Percentiles rank a stretch among this genome's conserved stretches.
These are phyloP conservation scores for Pseudoneurospora amorphoporcata DNA, from an alignment of 495 filamentous ascomycete genomes.

Conservation along the genomic window DNA sequence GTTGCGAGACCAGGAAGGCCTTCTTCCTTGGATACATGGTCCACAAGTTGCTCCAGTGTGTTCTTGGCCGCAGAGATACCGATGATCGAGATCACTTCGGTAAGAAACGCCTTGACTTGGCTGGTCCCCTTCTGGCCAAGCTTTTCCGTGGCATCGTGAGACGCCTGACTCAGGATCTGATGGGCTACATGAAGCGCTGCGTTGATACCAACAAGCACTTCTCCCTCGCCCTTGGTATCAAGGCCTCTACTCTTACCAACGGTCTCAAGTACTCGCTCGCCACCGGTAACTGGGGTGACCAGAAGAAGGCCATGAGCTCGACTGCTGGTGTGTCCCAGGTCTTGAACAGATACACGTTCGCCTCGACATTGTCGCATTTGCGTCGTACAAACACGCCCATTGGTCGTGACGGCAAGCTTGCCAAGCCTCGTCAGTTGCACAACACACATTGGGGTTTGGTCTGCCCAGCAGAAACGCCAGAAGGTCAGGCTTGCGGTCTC, in stretches of 20 bases:
- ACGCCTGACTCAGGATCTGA: constrained; percentile 79
- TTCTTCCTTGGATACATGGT: constrained; percentile 99
- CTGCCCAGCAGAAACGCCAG: constrained; percentile 93
- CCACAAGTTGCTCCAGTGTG: constrained; percentile 83
- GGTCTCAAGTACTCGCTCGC: constrained; percentile 93
- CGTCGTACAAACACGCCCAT: constrained; percentile 96
- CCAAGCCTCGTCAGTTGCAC: constrained; percentile 94
- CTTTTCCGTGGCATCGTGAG: constrained; percentile 84
- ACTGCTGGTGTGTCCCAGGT: constrained; percentile 98
- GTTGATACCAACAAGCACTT: constrained; percentile 84
- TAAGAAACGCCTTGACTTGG: constrained; percentile 94
- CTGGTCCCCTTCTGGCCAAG: constrained; percentile 84
- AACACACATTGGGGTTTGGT: constrained; percentile 99
- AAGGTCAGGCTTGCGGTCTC: constrained; percentile 95
- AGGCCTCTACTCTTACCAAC: constrained; percentile 81
- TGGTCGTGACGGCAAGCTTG: constrained; percentile 94
- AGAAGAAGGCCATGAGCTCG: constrained; percentile 90
- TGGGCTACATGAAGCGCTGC: constrained; percentile 79
- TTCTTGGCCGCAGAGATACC: constrained; percentile 78
- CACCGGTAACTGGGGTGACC: constrained; percentile 99
- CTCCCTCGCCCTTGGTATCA: constrained; percentile 79
- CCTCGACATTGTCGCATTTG: constrained; percentile 92
- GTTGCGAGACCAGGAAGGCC: constrained; percentile 93
- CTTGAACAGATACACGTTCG: constrained; percentile 93
- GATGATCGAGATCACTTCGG: constrained; percentile 99